A percentile compares a stretch with the other conserved stretches of the same genome.
These are phyloP conservation scores for Leishmania major DNA, from an alignment of 208 protist species.

Conservation along the genomic window DNA sequence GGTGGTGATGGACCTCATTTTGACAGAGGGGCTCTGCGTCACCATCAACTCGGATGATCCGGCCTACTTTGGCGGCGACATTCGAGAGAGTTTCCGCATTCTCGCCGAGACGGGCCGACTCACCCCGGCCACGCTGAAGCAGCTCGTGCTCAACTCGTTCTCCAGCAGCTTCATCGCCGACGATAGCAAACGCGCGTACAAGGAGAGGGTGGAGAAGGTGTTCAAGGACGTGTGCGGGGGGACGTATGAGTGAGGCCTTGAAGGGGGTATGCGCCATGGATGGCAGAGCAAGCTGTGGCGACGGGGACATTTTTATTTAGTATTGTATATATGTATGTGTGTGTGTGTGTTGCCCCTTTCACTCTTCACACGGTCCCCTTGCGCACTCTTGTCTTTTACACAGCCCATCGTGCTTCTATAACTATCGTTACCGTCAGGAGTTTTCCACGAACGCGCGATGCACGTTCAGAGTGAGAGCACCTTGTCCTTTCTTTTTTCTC, in stretches of 20 bases:
- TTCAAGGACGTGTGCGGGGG: constrained; percentile 23
- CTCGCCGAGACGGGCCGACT: constrained; percentile 34
- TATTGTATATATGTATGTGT: too few species aligned
- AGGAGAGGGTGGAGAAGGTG: constrained; percentile 30
- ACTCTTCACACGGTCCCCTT: neutral
- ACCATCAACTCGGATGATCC: constrained; percentile 71
- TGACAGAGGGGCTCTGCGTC: constrained; percentile 37
- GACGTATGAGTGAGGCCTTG: constrained; percentile 4
- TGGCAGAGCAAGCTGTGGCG: neutral
- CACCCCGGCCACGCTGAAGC: constrained; percentile 34
- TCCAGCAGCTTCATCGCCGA: constrained; percentile 35
- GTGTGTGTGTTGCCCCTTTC: neutral
- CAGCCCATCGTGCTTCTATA: neutral
- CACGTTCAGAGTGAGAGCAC: neutral
- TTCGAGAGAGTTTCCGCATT: constrained; percentile 46
- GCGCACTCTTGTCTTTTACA: neutral
- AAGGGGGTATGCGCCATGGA: neutral
- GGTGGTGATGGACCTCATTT: constrained; percentile 33
- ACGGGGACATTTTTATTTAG: neutral
- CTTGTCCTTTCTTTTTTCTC: neutral
- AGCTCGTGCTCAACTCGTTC: constrained; percentile 47
- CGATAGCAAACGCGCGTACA: constrained; percentile 35
- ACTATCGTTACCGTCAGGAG: neutral
- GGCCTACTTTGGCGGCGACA: constrained; percentile 58
- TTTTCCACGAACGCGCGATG: neutral